Evolutionary conservation across 1,284 basidiomycete genomes (phyloP).

Genomic region (Entoloma clypeatum): DNA sequence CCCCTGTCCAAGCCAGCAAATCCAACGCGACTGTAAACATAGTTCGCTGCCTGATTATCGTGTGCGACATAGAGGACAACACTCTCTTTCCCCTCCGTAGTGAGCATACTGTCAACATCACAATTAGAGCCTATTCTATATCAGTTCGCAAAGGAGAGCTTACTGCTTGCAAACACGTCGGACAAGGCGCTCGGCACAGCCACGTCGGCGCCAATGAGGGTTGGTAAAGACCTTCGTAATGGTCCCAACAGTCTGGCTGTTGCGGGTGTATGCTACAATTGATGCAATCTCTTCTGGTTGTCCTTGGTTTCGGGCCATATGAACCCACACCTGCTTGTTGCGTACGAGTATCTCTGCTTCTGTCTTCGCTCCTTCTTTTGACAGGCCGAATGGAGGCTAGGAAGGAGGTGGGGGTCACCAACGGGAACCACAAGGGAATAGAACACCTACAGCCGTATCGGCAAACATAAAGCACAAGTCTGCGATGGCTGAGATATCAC

Average conservation of each 20-base stretch:
- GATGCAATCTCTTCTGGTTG: constrained; percentile 45
- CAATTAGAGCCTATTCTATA: not conserved
- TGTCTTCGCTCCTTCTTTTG: constrained; percentile 33
- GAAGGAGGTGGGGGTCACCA: constrained; percentile 9
- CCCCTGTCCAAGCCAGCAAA: constrained; percentile 46
- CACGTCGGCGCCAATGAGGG: constrained; percentile 42
- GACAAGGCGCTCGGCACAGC: constrained; percentile 57
- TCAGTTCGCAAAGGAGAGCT: constrained; percentile 20
- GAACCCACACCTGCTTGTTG: constrained; percentile 57
- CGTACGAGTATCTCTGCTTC: constrained; percentile 53
- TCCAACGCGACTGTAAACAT: constrained; percentile 59
- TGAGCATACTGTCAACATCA: constrained; percentile 26
- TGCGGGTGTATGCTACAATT: constrained; percentile 61
- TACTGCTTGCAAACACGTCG: constrained; percentile 48
- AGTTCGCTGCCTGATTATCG: constrained; percentile 45
- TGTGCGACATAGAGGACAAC: constrained; percentile 56
- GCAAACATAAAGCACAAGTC: constrained; percentile 55
- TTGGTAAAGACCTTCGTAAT: constrained; percentile 68
- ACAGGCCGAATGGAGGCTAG: constrained; percentile 53
- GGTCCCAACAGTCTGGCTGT: constrained; percentile 46
- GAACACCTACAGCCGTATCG: constrained; percentile 46
- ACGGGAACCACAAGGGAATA: constrained; percentile 2
- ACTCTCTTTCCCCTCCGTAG: constrained; percentile 29
- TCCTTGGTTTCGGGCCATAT: constrained; percentile 33
- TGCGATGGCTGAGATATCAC: constrained; percentile 44